Evolutionary conservation across 768 basidiomycete genomes (phyloP), one percentile per base, ranked within the genome.

Genomic region (Holtermanniella nyarrowii): DNA sequence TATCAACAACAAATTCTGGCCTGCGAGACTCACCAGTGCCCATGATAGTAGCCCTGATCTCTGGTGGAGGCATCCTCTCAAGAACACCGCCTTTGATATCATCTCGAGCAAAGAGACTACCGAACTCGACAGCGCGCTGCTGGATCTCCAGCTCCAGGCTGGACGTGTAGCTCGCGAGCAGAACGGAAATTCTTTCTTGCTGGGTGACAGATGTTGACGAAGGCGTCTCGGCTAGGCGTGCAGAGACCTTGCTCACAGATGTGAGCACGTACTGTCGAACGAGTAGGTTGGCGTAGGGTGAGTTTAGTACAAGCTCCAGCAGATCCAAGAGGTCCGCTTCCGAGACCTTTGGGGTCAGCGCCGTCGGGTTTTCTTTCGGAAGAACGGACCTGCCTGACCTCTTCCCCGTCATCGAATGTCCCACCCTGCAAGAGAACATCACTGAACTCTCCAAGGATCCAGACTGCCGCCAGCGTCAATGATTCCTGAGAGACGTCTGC

Each of bases 31-130:
- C 59, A 91, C 89, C 86, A 54, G 85, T 79, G 43, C 88, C 95
- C 78, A 93, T 85, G 1, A 97, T 86, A 2, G 93, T 96, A n/a
- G 86, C 84, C 74, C 91, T 95, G 58, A 97, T 74, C 70, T 99
- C 95, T 1, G 95, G 95, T 4, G 88, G 86, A n/a, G 95, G 95
- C 95, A 99, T 99, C 50, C 89, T 80, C 74, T 99, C 95, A 54
- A 97, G 71, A 1, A 99, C 89, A 31, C 93, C 95, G 24, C 77
- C 80, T 13, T 63, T 56, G 40, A 71, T 57, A 24, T 69, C 67
- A 20, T 41, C 45, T 43, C 54, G 59, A 12, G 46, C 50, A 67
- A 88, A 88, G 59, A 99, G 69, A 60, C 80, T 85, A 0, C 85
- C 86, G 70, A 90, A 97, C 71, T 99, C 95, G 13, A 97, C 88